phyloP scores from a whole-genome alignment of 139 green algal species.

The Coelastrella sp. region DNA sequence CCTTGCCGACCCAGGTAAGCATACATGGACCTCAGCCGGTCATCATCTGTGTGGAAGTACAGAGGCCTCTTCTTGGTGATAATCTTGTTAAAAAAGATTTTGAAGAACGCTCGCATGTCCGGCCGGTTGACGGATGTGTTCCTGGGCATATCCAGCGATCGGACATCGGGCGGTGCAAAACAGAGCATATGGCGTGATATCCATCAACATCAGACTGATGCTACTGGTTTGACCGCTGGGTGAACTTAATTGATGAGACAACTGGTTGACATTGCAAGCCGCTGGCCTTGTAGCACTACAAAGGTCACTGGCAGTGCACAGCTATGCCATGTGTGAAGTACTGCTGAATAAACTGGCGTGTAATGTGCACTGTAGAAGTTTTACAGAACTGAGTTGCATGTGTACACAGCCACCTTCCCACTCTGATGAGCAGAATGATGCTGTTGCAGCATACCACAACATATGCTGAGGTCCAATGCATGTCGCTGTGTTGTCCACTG shows the following conservation, averaged over 20 bases:
- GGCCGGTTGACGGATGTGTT: background rate
- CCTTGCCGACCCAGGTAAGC: background rate
- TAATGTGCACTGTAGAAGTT: too few species aligned
- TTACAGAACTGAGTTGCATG: too few species aligned
- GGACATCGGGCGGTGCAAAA: background rate
- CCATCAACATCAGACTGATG: too few species aligned
- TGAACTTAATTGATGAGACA: too few species aligned
- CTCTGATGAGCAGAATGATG: background rate
- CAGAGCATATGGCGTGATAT: background rate
- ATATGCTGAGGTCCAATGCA: background rate
- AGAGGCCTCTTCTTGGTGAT: background rate
- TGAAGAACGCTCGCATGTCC: background rate
- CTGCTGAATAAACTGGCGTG: too few species aligned
- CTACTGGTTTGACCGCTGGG: too few species aligned
- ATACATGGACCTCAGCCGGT: background rate
- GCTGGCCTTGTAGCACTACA: too few species aligned
- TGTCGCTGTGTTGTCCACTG: too few species aligned
- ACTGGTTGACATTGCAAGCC: too few species aligned
- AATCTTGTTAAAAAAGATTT: background rate
- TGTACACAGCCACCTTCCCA: too few species aligned
- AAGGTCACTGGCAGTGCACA: too few species aligned
- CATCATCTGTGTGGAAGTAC: background rate
- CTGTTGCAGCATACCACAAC: background rate
- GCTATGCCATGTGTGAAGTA: too few species aligned
- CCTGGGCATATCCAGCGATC: background rate